Evolutionary conservation across 495 filamentous ascomycete genomes (phyloP).

Genomic region (Penicillium psychrofluorescens): DNA sequence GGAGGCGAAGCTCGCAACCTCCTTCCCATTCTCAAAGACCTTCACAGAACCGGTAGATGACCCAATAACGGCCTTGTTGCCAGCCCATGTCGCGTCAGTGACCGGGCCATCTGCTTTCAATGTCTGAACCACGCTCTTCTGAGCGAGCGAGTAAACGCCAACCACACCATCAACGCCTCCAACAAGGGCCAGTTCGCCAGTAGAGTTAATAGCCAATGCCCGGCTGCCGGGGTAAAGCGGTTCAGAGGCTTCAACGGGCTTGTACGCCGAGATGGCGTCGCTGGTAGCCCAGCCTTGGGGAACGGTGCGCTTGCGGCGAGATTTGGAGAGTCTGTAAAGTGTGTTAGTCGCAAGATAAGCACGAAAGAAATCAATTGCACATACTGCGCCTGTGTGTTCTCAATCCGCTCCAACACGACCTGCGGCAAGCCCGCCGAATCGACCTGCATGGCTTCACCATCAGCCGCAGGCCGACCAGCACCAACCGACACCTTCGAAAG

Average conservation of each 20-base stretch:
- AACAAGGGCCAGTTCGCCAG: conserved; percentile 64
- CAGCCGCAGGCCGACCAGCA: conserved; percentile 42
- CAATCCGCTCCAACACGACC: conserved; percentile 63
- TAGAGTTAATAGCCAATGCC: conserved; percentile 57
- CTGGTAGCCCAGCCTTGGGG: conserved; percentile 77
- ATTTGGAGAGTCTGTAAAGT: conserved; percentile 65
- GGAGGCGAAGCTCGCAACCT: conserved; percentile 57
- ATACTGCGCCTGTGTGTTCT: conserved; percentile 71
- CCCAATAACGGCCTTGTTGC: conserved; percentile 60
- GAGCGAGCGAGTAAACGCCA: conserved; percentile 70
- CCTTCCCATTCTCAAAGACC: conserved; percentile 62
- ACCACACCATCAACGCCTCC: conserved; percentile 72
- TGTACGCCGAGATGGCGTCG: conserved; percentile 64
- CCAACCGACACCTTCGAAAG: conserved; percentile 75
- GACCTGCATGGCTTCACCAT: conserved; percentile 85
- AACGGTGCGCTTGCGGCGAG: conserved; percentile 77
- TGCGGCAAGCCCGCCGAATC: conserved; percentile 69
- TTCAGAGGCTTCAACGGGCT: conserved; percentile 52
- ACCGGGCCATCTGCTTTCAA: conserved; percentile 62
- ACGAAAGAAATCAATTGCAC: conserved; percentile 15
- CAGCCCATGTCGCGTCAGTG: conserved; percentile 75
- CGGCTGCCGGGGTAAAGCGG: conserved; percentile 56
- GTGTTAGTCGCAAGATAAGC: not conserved
- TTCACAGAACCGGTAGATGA: conserved; percentile 72
- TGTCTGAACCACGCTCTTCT: conserved; percentile 59